These are phyloP conservation scores for Tephrocybe sp. DNA, from an alignment of 768 basidiomycete genomes.

Conservation along the genomic window DNA sequence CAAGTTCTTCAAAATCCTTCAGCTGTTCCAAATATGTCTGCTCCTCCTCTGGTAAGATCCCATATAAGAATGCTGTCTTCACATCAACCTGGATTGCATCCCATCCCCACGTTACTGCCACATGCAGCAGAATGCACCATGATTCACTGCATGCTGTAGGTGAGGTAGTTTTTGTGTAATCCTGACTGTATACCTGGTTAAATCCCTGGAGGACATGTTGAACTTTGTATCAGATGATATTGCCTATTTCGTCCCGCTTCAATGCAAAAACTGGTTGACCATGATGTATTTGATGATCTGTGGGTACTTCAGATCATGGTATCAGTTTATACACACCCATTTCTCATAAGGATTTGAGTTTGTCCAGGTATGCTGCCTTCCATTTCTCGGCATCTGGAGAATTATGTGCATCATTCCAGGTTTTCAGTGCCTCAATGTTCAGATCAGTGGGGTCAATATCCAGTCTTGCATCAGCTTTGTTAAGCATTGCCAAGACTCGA, in stretches of 20 bases:
- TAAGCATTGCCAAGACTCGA: not conserved
- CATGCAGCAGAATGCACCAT: slow-evolving; percentile 34
- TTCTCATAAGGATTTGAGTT: not conserved
- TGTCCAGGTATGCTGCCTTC: not conserved
- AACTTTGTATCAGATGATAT: slow-evolving; percentile 24
- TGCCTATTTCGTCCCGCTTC: slow-evolving; percentile 33
- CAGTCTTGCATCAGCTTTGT: not conserved
- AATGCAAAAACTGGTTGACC: too few relatives aligned
- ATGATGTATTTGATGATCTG: slow-evolving; percentile 18
- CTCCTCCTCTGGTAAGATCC: slow-evolving; percentile 2
- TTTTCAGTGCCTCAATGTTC: slow-evolving; percentile 8
- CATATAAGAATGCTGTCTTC: slow-evolving; percentile 8
- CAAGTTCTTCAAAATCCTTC: slow-evolving; percentile 25
- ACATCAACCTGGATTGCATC: slow-evolving; percentile 32
- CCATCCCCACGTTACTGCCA: slow-evolving; percentile 33
- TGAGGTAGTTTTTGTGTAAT: too few relatives aligned
- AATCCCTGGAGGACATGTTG: slow-evolving; percentile 41
- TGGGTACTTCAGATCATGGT: not conserved
- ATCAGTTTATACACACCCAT: not conserved
- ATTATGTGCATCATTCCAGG: slow-evolving; percentile 13
- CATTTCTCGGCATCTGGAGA: slow-evolving; percentile 18
- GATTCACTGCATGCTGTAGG: too few relatives aligned
- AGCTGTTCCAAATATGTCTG: slow-evolving; percentile 23
- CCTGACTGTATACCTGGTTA: slow-evolving; percentile 37
- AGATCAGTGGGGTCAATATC: slow-evolving; percentile 3